phyloP scores from a whole-genome alignment of 31 red algal genomes.

The Odonthalia washingtoniensis region DNA sequence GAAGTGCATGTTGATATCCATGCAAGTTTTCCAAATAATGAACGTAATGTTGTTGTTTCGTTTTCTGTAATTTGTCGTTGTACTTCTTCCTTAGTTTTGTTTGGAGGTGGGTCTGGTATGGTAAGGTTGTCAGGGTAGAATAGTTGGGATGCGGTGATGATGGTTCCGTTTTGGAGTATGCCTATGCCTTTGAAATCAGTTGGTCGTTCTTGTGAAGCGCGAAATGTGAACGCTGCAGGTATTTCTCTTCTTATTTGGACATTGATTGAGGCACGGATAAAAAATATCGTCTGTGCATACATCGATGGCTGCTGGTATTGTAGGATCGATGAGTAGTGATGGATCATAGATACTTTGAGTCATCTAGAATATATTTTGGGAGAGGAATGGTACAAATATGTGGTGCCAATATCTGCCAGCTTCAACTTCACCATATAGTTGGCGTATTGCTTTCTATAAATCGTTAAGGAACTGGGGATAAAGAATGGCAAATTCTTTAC shows the following conservation, averaged over 20 bases:
- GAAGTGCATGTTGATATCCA: background rate
- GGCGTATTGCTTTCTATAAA: background rate
- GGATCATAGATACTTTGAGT: background rate
- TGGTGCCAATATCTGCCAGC: background rate
- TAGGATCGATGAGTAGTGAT: background rate
- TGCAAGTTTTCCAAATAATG: background rate
- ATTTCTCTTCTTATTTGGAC: background rate
- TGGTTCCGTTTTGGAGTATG: background rate
- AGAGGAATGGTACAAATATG: background rate
- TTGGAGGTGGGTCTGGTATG: background rate
- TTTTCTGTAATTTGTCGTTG: background rate
- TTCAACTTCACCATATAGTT: background rate
- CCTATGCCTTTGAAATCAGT: no score
- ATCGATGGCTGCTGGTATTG: background rate
- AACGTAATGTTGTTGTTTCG: background rate
- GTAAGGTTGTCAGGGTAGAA: background rate
- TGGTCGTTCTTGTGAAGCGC: background rate
- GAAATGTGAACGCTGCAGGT: background rate
- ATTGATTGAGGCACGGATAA: background rate
- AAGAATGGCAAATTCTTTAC: background rate
- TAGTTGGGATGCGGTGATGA: background rate
- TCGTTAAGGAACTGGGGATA: background rate
- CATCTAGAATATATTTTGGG: background rate
- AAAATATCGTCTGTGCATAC: background rate
- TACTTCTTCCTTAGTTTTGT: no score